Base-by-base conservation (phyloP, 1,139 yeast species). In the Pichia inconspicua region DNA sequence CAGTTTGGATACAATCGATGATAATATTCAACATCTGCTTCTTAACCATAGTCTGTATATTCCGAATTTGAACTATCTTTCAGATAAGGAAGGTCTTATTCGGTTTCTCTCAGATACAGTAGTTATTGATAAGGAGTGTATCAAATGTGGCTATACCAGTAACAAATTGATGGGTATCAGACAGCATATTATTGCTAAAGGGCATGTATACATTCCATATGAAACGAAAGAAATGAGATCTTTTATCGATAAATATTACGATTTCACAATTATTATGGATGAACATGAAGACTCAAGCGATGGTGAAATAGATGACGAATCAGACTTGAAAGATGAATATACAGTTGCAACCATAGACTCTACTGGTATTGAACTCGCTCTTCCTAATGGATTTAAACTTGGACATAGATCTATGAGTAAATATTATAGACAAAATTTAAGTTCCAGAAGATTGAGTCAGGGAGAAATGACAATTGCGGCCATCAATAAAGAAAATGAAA, bases 201-300 rank as follows among this genome's bases (percentile, higher is more conserved):
- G 82, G 0, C 83, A 78, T 56, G 75, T 81, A 53, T 68, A 66
- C 41, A 60, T 78, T 25, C 83, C 82, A 0, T 78, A 73, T 57
- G 82, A 78, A 51, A 66, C 73, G 4, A 66, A 64, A 44, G 72
- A 68, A 15, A 80, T 77, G 43, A 69, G 68, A 48, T 61, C 61
- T 14, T 62, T 64, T 2, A 58, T 77, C 19, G 59, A 68, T 1
- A 68, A 68, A 49, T 78, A 72, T 52, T 78, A 77, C 56, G 65
- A 73, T 46, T 76, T 75, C 53, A 30, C 46, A 11, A 31, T 8
- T 14, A 5, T 3, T 22, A 12, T 17, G 54, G 27, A 58, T 46
- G 19, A 10, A 41, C 14, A 64, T 28, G 40, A 43, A 55, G 36
- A 43, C 28, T 46, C 50, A 50, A 28, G 55, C 54, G 42, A 56